Conservation (phyloP, 208 protist genomes). For the Trypanosoma scelopori region DNA sequence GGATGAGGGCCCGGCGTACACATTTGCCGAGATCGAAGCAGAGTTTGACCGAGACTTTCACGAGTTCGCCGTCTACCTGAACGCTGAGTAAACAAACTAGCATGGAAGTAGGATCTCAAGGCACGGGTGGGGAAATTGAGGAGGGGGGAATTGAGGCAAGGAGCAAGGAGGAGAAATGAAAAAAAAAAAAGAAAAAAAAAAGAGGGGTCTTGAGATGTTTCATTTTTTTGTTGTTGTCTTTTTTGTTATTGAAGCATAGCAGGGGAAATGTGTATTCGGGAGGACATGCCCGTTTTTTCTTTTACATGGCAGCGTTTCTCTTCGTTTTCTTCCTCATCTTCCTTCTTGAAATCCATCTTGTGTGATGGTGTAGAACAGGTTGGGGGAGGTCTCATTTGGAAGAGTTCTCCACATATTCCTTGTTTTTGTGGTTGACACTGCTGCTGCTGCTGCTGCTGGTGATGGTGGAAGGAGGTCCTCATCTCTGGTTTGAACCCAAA, state of each 20-base stretch:
- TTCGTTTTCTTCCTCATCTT: conserved; percentile 13
- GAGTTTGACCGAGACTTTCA: conserved; percentile 92
- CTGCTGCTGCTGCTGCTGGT: no score
- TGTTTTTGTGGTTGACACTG: not conserved
- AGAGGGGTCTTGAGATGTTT: not conserved
- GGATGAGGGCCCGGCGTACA: conserved; percentile 88
- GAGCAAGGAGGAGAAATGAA: not conserved
- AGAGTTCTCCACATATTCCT: conserved; percentile 3
- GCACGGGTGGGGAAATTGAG: not conserved
- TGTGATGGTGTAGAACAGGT: not conserved
- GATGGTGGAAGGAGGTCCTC: no score
- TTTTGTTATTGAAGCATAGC: not conserved
- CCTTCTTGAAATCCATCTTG: not conserved
- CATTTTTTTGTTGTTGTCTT: no score
- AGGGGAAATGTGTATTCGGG: not conserved
- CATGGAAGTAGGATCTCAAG: not conserved
- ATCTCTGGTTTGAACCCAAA: no score
- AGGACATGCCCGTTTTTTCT: not conserved
- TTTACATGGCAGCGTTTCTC: conserved; percentile 2
- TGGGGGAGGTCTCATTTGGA: not conserved
- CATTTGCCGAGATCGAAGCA: conserved; percentile 88
- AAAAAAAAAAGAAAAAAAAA: not conserved
- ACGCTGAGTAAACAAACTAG: conserved; percentile 65
- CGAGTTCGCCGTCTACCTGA: conserved; percentile 89
- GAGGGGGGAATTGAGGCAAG: no score